Percentiles rank a stretch among this genome's conserved stretches.
phyloP scores from a whole-genome alignment of 176 grass and related monocot species.

The Phyllostachys edulis region DNA sequence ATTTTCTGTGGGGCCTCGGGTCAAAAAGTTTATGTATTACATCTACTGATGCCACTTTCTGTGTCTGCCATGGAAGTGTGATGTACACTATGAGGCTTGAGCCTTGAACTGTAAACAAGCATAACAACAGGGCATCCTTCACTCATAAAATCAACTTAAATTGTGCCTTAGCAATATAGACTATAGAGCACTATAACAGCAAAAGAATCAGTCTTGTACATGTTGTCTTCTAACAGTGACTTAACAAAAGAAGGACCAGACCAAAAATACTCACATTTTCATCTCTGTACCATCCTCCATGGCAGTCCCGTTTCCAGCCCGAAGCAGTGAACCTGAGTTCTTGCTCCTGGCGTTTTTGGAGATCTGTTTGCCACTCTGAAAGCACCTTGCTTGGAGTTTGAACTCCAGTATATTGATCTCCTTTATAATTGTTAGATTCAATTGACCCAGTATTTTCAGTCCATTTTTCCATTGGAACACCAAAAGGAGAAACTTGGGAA shows the following conservation, averaged over 20 bases:
- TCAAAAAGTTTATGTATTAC: neutral
- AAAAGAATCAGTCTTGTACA: neutral
- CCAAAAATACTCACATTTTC: conserved; percentile 58
- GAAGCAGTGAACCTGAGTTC: conserved; percentile 69
- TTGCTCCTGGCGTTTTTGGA: conserved; percentile 41
- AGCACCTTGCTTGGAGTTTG: conserved; percentile 29
- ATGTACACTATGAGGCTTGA: neutral
- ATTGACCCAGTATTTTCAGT: neutral
- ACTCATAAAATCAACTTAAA: no score
- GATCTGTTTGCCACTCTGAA: conserved; percentile 34
- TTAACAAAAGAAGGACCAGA: neutral
- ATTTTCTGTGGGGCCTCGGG: neutral
- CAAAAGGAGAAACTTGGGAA: conserved; percentile 2
- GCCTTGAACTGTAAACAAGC: no score
- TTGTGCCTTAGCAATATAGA: no score
- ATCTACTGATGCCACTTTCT: neutral
- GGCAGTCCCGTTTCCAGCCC: conserved; percentile 65
- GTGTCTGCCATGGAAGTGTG: conserved; percentile 7
- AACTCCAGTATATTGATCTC: neutral
- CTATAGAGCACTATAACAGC: no score
- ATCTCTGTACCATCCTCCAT: conserved; percentile 85
- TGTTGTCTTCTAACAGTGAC: neutral
- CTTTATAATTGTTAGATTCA: conserved; percentile 23
- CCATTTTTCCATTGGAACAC: conserved; percentile 10
- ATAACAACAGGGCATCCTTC: no score